A percentile compares a stretch with the other conserved stretches of the same genome.
These are phyloP conservation scores for Smittium culicis DNA, from an alignment of 371 early-diverging fungal species.

Conservation along the genomic window DNA sequence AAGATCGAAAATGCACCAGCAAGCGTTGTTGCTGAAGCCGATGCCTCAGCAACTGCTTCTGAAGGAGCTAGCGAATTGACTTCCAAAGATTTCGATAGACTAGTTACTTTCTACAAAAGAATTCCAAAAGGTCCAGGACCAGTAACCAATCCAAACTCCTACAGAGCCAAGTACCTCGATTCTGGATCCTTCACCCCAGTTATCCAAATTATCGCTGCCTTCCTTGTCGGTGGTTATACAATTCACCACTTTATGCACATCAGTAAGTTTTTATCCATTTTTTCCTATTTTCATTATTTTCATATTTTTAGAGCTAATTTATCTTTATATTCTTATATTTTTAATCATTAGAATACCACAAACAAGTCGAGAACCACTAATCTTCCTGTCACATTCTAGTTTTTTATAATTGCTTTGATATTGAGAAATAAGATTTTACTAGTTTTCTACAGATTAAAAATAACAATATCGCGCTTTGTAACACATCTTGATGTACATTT, in stretches of 20 bases:
- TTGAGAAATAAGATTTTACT: too few relatives aligned
- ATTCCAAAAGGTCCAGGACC: conserved; percentile 29
- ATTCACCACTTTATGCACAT: conserved; percentile 32
- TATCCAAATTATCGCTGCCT: conserved; percentile 23
- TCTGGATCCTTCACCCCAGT: conserved; percentile 29
- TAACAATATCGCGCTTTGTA: too few relatives aligned
- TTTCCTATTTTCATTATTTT: conserved; percentile 2
- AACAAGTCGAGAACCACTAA: too few relatives aligned
- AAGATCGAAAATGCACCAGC: conserved; percentile 17
- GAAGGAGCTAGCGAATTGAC: too few relatives aligned
- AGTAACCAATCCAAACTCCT: conserved; percentile 20
- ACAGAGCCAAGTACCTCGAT: conserved; percentile 27
- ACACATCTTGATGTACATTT: too few relatives aligned
- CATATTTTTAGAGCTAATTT: too few relatives aligned
- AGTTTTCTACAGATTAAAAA: too few relatives aligned
- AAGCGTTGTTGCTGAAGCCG: conserved; percentile 15
- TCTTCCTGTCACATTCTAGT: too few relatives aligned
- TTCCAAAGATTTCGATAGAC: conserved; percentile 21
- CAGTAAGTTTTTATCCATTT: conserved; percentile 9
- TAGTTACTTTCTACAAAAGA: conserved; percentile 31
- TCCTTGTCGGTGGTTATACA: conserved; percentile 31
- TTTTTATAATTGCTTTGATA: too few relatives aligned
- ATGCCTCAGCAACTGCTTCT: conserved; percentile 12
- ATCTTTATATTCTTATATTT: too few relatives aligned
- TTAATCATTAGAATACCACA: too few relatives aligned